phyloP scores from a whole-genome alignment of 192 early-diverging fungal species.

The Coemansia sp. region DNA sequence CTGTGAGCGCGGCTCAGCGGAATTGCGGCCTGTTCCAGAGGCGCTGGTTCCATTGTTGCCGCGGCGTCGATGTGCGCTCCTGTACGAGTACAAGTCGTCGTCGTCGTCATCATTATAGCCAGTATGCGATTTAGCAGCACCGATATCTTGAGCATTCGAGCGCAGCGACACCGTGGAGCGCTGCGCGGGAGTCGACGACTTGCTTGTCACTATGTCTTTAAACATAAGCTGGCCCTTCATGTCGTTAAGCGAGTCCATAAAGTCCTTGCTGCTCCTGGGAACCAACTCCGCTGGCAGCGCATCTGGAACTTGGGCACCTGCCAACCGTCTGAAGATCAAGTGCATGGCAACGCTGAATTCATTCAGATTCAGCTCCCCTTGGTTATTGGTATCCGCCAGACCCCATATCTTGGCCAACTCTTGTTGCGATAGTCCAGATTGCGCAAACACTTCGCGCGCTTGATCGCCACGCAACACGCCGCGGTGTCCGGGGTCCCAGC shows the following conservation, averaged over 20 bases:
- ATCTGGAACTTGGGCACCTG: constrained; percentile 76
- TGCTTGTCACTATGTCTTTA: constrained; percentile 9
- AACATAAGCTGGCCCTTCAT: constrained; percentile 54
- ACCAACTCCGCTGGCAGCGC: constrained; percentile 79
- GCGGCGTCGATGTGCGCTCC: constrained; percentile 41
- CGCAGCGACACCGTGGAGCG: constrained; percentile 3
- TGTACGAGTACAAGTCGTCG: constrained; percentile 18
- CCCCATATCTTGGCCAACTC: constrained; percentile 61
- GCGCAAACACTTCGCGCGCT: constrained; percentile 62
- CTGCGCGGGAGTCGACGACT: background rate
- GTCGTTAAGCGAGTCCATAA: constrained; percentile 61
- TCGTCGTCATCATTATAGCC: constrained; percentile 6
- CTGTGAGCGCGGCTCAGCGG: constrained; percentile 10
- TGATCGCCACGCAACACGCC: constrained; percentile 56
- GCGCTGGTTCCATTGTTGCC: constrained; percentile 1
- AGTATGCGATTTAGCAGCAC: background rate
- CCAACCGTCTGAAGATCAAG: constrained; percentile 84
- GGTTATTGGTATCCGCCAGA: constrained; percentile 42
- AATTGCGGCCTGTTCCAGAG: constrained; percentile 7
- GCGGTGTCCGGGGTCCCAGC: constrained; percentile 55
- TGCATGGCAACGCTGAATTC: constrained; percentile 99
- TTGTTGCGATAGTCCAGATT: constrained; percentile 53
- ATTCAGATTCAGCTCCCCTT: constrained; percentile 87
- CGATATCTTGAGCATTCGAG: background rate
- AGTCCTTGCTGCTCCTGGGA: constrained; percentile 81